phyloP scores from a whole-genome alignment of 1,284 basidiomycete species.

The Phellopilus nigrolimitatus region DNA sequence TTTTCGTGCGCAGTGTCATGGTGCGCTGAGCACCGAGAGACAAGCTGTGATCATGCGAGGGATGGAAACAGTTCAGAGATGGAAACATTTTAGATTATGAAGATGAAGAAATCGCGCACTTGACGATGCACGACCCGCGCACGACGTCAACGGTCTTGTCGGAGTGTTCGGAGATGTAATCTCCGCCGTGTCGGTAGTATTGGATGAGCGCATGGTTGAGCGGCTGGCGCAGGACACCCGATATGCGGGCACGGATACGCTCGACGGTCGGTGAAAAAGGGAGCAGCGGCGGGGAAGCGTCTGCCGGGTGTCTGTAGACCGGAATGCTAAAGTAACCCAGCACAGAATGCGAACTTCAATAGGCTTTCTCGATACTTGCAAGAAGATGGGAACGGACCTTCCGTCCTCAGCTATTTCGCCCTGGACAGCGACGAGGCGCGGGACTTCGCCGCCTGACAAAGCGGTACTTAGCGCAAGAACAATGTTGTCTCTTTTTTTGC shows the following conservation, averaged over 20 bases:
- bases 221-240: conserved; percentile 48
- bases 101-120: conserved; percentile 27
- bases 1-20: conserved; percentile 66
- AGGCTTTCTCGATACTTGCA: conserved; percentile 4
- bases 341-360: background rate
- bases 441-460: conserved; percentile 79
- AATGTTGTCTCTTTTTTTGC: too few species aligned
- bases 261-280: conserved; percentile 64
- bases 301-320: conserved; percentile 73
- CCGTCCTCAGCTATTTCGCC: conserved; percentile 57
- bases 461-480: too few species aligned
- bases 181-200: conserved; percentile 65
- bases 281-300: conserved; percentile 60
- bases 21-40: conserved; percentile 67
- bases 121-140: conserved; percentile 63
- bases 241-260: conserved; percentile 55
- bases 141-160: conserved; percentile 79
- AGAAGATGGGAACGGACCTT: conserved; percentile 37
- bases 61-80: background rate
- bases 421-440: conserved; percentile 67
- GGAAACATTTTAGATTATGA: too few species aligned
- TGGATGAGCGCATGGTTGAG: conserved; percentile 79
- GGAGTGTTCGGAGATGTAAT: conserved; percentile 78
- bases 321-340: conserved; percentile 68
- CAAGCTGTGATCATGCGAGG: too few species aligned